Evolutionary conservation across 2,329 filamentous ascomycete species (phyloP), one percentile per base, ranked within the genome.

Genomic region (Ophiostoma perfectum): DNA sequence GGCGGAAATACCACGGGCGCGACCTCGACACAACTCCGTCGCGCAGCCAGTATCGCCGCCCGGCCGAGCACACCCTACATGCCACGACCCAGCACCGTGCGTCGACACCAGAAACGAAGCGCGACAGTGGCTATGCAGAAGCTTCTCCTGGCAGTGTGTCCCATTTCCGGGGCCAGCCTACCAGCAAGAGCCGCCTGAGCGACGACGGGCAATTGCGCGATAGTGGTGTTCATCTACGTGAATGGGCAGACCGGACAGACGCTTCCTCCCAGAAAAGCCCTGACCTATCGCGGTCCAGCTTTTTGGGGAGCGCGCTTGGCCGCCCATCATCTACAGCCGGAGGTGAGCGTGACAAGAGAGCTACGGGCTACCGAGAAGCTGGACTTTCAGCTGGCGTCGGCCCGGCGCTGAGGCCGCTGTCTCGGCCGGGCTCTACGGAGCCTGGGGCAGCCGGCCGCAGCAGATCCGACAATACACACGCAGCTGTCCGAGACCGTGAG

Each of bases 171-270:
- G 45, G 42, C 39, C 66, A 63, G 55, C 55, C 55, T 60, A 9
- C 27, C 4, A 38, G 11, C 55, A 60, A 60, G 18, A 68, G 60
- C 11, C 49, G 66, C 11, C 42, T 45, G 41, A 55, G 62, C 55
- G 64, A 64, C 27, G 76, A 79, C 42, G 73, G 76, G 42, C 66
- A 67, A 18, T 77, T 79, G 65, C 80, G 83, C 60, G 85, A 88
- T 73, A 88, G 86, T 75, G 85, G 83, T 39, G 81, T 87, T 42
- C 82, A 86, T 72, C 77, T 86, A 60, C 81, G 80, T 36, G 83
- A 85, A 55, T 79, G 77, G 78, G 71, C 74, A 55, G 49, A 55
- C 49, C 18, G 60, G 27, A 27, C 27, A 27, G 27, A 27, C 27
- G 27, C 27, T 2, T 27, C 27, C 27, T 27, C 27, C 27, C 27